These are phyloP conservation scores for Didymella glomerata DNA, from an alignment of 2,329 filamentous ascomycete species.

Conservation along the genomic window DNA sequence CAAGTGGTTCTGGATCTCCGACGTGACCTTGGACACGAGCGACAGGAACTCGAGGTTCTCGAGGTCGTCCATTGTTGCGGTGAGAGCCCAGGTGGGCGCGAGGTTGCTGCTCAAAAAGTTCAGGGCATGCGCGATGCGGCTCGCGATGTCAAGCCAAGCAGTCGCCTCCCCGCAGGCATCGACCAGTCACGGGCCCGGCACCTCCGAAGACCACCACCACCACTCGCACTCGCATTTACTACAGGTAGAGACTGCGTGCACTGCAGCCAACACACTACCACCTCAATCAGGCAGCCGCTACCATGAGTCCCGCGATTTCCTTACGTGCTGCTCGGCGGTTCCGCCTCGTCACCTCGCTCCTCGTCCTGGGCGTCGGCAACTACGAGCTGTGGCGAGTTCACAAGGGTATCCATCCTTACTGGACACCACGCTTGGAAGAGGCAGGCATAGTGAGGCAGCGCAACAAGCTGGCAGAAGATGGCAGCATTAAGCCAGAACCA, in stretches of 20 bases:
- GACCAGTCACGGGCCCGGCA: constrained; percentile 29
- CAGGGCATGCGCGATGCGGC: constrained; percentile 13
- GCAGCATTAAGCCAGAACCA: constrained; percentile 8
- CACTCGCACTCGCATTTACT: background rate
- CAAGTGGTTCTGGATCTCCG: constrained; percentile 92
- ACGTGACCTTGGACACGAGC: constrained; percentile 92
- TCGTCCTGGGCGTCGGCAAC: constrained; percentile 32
- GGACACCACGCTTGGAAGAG: constrained; percentile 34
- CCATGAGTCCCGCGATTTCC: constrained; percentile 25
- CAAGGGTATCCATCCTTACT: constrained; percentile 41
- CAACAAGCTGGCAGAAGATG: constrained; percentile 19
- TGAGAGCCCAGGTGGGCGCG: constrained; percentile 8
- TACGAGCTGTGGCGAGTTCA: constrained; percentile 41
- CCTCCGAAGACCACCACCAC: constrained; percentile 11
- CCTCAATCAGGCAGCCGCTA: constrained; percentile 1
- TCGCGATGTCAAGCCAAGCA: constrained; percentile 21
- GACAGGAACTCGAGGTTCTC: constrained; percentile 91
- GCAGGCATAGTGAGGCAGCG: constrained; percentile 26
- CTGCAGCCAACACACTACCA: background rate
- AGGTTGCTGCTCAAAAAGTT: constrained; percentile 10
- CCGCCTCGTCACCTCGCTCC: constrained; percentile 25
- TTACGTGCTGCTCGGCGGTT: constrained; percentile 15
- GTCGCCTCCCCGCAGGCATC: constrained; percentile 20
- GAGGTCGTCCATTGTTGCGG: constrained; percentile 79
- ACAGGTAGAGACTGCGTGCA: constrained; percentile 9